Base-by-base conservation (phyloP, 1,284 basidiomycete species). In the Inonotus obliquus region DNA sequence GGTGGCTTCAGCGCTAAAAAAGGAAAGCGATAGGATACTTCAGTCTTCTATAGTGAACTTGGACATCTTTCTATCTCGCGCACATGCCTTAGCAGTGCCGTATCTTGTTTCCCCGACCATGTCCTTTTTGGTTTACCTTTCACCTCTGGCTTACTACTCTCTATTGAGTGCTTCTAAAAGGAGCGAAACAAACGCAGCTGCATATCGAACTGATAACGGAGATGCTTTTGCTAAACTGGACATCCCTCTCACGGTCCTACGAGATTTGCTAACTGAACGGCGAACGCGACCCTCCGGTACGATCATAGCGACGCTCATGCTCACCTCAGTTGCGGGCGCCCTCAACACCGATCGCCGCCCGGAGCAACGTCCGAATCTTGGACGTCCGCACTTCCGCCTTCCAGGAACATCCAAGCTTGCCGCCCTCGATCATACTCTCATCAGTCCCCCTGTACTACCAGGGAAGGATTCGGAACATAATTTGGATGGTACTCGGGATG, bases 91-190 rank as follows among this genome's bases (percentile, higher is more conserved):
- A 32, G 87, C 88, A 10, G 71, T 92, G 19, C 83, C 86, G 2
- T 90, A 88, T 69, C 79, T 91, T 2, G 74, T 75, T 9, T 79
- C 80, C 0, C 87, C 89, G 7, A 84, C 84, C 0, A 75, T 91
- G 59, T 87, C 86, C 2, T 91, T 92, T 69, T 76, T 92, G 7
- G 77, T 83, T 25, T 80, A 89, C 69, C 66, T 89, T 37, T 87
- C 90, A 1, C 87, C 90, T 2, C 72, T 78, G 0, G 77, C 82
- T 9, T 92, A 92, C 67, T 79, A 91, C 41, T 76, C 79, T 29
- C 76, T 89, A 37, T 72, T 85, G 38, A 80, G 77, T 25, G 74
- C 74, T 6, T 68, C 74, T 11, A 37, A 38, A n/a, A 45, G 35
- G 27, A 14, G 39, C 5, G 13, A 49, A 1, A 54, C 59, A 27